Evolutionary conservation across 2,329 filamentous ascomycete species (phyloP).

Genomic region (Colletotrichum simmondsii): DNA sequence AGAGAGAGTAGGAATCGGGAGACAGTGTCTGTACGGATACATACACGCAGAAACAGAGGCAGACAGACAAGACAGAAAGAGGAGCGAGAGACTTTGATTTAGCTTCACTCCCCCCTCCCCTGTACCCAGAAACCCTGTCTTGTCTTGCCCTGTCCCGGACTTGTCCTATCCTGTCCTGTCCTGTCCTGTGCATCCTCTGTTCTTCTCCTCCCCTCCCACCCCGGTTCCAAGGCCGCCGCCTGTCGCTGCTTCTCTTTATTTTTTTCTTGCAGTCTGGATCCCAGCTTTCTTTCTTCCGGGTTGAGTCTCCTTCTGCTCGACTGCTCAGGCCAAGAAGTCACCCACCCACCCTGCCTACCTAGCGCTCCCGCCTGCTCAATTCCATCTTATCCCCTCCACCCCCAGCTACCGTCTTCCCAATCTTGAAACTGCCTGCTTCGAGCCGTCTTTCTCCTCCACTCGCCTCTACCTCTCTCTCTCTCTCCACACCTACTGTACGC

Average conservation of each 20-base stretch:
- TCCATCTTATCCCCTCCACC: slow-evolving; percentile 36
- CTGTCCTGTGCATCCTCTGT: background rate
- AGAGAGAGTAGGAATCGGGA: background rate
- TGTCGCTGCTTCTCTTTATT: slow-evolving; percentile 1
- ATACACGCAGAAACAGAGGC: background rate
- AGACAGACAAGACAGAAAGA: background rate
- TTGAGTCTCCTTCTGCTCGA: background rate
- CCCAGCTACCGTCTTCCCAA: slow-evolving; percentile 30
- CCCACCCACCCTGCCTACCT: slow-evolving; percentile 5
- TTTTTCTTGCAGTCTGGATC: background rate
- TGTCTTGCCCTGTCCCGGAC: slow-evolving; percentile 31
- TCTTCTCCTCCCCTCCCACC: background rate
- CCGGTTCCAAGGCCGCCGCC: slow-evolving; percentile 22
- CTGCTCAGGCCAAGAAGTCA: slow-evolving; percentile 29
- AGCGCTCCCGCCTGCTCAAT: slow-evolving; percentile 31
- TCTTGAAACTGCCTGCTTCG: slow-evolving; percentile 29
- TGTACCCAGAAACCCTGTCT: slow-evolving; percentile 24
- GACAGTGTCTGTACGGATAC: too few species aligned
- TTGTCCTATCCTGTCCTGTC: slow-evolving; percentile 5
- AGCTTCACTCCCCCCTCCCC: slow-evolving; percentile 13
- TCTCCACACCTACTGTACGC: background rate
- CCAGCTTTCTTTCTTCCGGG: background rate
- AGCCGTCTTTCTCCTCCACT: slow-evolving; percentile 19
- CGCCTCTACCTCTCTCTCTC: slow-evolving; percentile 9
- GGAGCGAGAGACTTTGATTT: background rate